Evolutionary conservation across 2,329 filamentous ascomycete species (phyloP), one percentile per base, ranked within the genome.

Genomic region (Elsinoe fawcettii): DNA sequence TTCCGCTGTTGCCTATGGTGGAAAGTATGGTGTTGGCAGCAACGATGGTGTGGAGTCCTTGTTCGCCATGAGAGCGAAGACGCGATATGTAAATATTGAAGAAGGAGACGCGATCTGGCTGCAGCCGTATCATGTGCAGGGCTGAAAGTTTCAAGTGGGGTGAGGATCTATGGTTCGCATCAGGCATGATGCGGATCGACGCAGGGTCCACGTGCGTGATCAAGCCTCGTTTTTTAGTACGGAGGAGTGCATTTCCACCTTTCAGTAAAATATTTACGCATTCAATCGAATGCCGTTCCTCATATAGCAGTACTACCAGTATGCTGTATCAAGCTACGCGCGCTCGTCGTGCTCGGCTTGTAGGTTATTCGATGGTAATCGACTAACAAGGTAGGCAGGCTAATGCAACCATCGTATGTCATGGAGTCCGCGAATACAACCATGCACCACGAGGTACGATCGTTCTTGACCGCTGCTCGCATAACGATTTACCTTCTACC

Each of bases 51-150:
- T 9, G 27, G 9, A 51, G 46, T 11, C 7, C 27, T 32, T 34
- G 12, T 12, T 16, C 8, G 46, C 30, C 46, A 51, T 51, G 46
- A 34, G n/a, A 53, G 12, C 49, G 25, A 22, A 2, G 11, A 25
- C 30, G 30, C 16, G 20, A 12, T 18, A 37, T 25, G 16, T 53
- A 23, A 20, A 23, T 53, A 36, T 32, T 20, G 18, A 25, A 37
- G 16, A 37, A 25, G 8, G 25, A 47, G 46, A 51, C 46, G 46
- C 46, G 46, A 34, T 23, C n/a, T 53, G 16, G 30, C 30, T 39
- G 49, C 9, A 53, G 49, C 49, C 30, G 49, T 53, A 53, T 39
- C 49, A 53, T 22, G 20, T 37, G 30, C 49, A 39, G 25, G 49
- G 49, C 30, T 53, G 30, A 25, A 25, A 36, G 34, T 53, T 53